Evolutionary conservation across 768 basidiomycete species (phyloP), one percentile per base, ranked within the genome.

Genomic region (Fomitopsis pulvina): DNA sequence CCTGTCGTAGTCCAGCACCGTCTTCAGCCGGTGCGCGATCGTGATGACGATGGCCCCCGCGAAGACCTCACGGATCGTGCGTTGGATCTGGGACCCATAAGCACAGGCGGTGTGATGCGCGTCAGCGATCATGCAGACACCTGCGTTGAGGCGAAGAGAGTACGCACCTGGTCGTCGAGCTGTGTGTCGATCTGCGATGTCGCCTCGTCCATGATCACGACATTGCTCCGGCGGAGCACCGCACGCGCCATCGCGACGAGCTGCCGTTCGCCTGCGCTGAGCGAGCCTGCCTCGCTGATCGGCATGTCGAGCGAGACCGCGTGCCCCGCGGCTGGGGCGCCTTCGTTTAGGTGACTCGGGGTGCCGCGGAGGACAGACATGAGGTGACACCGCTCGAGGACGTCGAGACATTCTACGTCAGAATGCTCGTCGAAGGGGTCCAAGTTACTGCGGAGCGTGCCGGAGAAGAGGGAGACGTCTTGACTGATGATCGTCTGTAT

Each of bases 231-330:
- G 48, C 85, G 71, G 37, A 87, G 62, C 32, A 85, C 74, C 0
- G 85, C 85, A n/a, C 85, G 75, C 18, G 84, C 80, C 46, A 87
- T 66, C 0, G 85, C 81, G 9, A 86, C 71, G 1, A 87, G 69
- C 55, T 93, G 91, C 41, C 87, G 74, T 62, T 92, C 87, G 30
- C 90, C 88, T 12, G 85, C 85, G 45, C 82, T 80, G 57, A 89
- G 67, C 45, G 81, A 80, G 16, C 80, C 82, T 21, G 79, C 77
- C 27, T 70, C 62, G 48, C 76, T 80, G 25, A 91, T 80, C 0
- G 76, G 71, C 65, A 82, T 79, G 51, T 85, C 78, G 12, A 91
- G 69, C 9, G 64, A 65, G 7, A 46, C 9, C 20, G 28, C 49
- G 30, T 29, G 12, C 3, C 25, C 18, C n/a, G 32, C 14, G 18